Conservation (phyloP, 192 early-diverging fungal species). For the Oehlia diaphana region DNA sequence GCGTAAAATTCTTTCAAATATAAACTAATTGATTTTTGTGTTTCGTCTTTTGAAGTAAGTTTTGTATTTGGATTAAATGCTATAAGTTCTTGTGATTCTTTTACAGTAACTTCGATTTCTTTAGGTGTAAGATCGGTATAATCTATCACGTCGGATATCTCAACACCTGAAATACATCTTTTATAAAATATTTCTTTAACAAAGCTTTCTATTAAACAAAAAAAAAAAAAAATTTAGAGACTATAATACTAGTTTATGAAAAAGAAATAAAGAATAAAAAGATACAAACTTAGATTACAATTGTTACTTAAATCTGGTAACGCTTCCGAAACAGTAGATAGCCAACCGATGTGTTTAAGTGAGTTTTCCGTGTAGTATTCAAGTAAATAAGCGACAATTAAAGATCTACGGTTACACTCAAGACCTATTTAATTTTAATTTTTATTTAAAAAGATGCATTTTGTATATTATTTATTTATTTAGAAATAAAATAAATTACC, state of each 20-base stretch:
- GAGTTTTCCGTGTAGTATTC: neutral
- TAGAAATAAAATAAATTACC: neutral
- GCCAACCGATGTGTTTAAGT: neutral
- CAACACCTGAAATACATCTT: neutral
- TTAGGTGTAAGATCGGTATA: too few species aligned
- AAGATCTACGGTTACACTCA: neutral
- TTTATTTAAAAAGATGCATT: too few species aligned
- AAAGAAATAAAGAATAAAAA: too few species aligned
- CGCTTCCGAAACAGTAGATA: neutral
- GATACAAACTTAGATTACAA: neutral
- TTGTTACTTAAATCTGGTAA: neutral
- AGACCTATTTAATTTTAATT: neutral
- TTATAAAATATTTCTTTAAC: neutral
- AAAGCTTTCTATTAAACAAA: neutral
- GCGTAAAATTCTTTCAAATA: too few species aligned
- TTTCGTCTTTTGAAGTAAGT: too few species aligned
- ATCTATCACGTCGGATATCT: too few species aligned
- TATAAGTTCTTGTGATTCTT: too few species aligned
- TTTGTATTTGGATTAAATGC: too few species aligned
- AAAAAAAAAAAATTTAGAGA: too few species aligned
- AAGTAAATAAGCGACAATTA: neutral
- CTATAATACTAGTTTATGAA: too few species aligned
- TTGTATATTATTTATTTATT: neutral
- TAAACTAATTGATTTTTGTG: too few species aligned
- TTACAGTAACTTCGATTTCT: too few species aligned